Evolutionary conservation across 345 rosid genomes (phyloP), one percentile per base, ranked within the genome.

Genomic region (Ceriops tagal): DNA sequence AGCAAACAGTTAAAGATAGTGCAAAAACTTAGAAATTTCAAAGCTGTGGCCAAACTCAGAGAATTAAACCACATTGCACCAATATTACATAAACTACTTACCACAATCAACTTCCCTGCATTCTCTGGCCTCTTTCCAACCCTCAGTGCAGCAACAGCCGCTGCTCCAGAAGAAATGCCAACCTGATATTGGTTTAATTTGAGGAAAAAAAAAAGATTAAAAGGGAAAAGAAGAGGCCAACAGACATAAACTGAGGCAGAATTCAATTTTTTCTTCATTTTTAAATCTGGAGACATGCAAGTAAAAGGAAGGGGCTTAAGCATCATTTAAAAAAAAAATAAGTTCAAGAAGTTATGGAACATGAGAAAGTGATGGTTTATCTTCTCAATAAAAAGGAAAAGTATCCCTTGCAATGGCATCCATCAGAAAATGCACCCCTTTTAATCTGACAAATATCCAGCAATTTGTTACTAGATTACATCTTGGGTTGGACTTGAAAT

Each of bases 91-190:
- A 80, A 58, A 61, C n/a, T 62, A 84, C 88, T 71, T 85, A 93
- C 98, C 24, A 87, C 90, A 78, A 93, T 85, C 77, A 93, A 89
- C 79, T 91, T 91, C 72, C 98, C 96, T 6, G 89, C 87, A 82
- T 91, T 93, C 80, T 88, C 97, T 13, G 96, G 92, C 81, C 98
- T 85, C 83, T 82, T 86, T 70, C 91, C 98, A 58, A 91, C 95
- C 81, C 80, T 72, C 57, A 93, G 79, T 73, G 97, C 98, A 26
- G 96, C 96, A 7, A 90, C 89, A 4, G 98, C 96, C 5, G 98
- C 98, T 0, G 98, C 98, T 62, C 98, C 98, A 64, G 98, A 93
- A 66, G 98, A 91, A 80, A 93, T 91, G 68, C 98, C 98, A 6
- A 93, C 98, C 97, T 93, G 88, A 67, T n/a, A 49, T 64, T 46